Percentiles rank a stretch among this genome's conserved stretches.
Conservation (phyloP, 169 alveolate genomes). For the Ichthyophthirius multifiliis region DNA sequence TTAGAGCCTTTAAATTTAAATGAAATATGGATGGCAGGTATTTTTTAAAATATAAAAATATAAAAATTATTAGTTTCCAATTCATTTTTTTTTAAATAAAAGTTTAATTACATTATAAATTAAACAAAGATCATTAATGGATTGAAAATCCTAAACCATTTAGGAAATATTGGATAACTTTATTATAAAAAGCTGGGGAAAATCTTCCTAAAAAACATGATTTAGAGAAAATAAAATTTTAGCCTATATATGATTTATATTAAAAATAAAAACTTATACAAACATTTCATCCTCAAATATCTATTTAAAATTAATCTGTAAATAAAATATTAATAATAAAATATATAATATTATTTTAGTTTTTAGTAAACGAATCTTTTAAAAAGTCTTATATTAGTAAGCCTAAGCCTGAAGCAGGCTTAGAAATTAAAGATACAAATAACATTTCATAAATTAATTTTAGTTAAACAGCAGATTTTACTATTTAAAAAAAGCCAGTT, state of each 20-base stretch:
- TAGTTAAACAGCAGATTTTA: background rate
- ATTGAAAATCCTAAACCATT: constrained; percentile 23
- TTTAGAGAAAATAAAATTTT: background rate
- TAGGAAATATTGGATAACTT: constrained; percentile 21
- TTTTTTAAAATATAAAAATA: background rate
- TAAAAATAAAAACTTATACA: too few relatives aligned
- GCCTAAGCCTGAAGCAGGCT: constrained; percentile 32
- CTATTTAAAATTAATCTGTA: background rate
- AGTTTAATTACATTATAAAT: constrained; percentile 30
- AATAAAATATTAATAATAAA: too few relatives aligned
- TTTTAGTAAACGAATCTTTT: background rate
- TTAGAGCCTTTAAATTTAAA: constrained; percentile 23
- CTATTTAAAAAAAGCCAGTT: background rate
- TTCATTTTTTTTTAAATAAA: too few relatives aligned
- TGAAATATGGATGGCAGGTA: constrained; percentile 40
- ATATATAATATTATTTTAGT: background rate
- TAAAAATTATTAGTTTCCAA: too few relatives aligned
- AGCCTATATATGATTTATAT: constrained; percentile 22
- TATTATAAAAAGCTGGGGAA: constrained; percentile 34
- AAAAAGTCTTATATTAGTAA: background rate
- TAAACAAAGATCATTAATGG: constrained; percentile 17
- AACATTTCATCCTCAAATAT: background rate
- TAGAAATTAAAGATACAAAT: background rate
- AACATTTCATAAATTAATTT: background rate
- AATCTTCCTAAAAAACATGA: constrained; percentile 19